Conservation (phyloP, 2,329 filamentous ascomycete genomes). For the Aspergillus quadrilineatus region DNA sequence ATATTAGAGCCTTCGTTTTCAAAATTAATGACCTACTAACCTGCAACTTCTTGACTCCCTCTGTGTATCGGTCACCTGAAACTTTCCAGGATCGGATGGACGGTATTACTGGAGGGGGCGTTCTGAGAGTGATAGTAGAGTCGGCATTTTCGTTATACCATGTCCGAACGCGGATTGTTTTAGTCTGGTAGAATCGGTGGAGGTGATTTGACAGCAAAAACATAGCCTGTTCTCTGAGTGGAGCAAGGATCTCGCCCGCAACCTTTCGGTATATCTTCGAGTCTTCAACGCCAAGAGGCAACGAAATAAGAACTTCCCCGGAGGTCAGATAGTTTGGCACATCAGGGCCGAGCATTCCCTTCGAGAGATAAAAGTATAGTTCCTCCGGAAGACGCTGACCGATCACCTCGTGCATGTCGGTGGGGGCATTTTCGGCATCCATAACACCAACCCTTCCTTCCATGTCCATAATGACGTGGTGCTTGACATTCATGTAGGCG, state of each 20-base stretch:
- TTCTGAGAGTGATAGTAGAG: conserved; percentile 63
- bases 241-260: conserved; percentile 70
- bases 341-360: conserved; percentile 74
- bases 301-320: conserved; percentile 71
- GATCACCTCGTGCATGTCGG: conserved; percentile 84
- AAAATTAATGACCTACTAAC: conserved; percentile 17
- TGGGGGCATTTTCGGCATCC: conserved; percentile 70
- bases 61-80: conserved; percentile 54
- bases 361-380: conserved; percentile 84
- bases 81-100: conserved; percentile 70
- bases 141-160: conserved; percentile 79
- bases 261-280: conserved; percentile 79
- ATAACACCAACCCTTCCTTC: conserved; percentile 76
- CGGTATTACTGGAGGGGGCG: conserved; percentile 53
- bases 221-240: conserved; percentile 73
- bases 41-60: conserved; percentile 37
- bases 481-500: conserved; percentile 79
- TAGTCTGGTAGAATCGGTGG: conserved; percentile 79
- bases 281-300: conserved; percentile 81
- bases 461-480: conserved; percentile 77
- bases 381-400: conserved; percentile 88
- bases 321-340: conserved; percentile 81
- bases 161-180: conserved; percentile 71
- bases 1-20: neutral
- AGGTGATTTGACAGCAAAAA: conserved; percentile 76